A percentile compares a stretch with the other conserved stretches of the same genome.
These are phyloP conservation scores for Globisporangium rhizosaccharum DNA, from an alignment of 352 stramenopile species.

Conservation along the genomic window DNA sequence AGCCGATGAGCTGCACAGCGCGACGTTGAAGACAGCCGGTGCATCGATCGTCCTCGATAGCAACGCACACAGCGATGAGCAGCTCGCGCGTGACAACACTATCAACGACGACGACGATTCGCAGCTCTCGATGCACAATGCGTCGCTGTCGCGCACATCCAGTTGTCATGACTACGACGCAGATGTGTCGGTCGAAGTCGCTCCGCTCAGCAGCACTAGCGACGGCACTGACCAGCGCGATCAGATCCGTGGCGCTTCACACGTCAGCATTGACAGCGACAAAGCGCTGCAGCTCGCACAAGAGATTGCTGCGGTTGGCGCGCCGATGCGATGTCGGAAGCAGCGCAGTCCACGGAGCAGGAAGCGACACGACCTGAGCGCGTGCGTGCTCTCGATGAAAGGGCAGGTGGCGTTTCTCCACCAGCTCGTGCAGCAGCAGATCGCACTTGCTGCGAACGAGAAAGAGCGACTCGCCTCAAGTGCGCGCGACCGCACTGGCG, in stretches of 20 bases:
- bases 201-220: background rate
- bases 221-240: background rate
- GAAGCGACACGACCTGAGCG: slow-evolving; percentile 5
- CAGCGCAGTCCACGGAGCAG: slow-evolving; percentile 7
- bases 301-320: background rate
- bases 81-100: too few species aligned
- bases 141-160: background rate
- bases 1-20: too few species aligned
- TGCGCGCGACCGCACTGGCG: background rate
- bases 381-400: slow-evolving; percentile 18
- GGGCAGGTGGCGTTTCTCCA: slow-evolving; percentile 15
- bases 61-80: too few species aligned
- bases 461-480: background rate
- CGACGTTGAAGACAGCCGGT: too few species aligned
- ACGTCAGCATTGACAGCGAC: background rate
- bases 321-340: slow-evolving; percentile 1
- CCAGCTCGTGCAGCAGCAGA: slow-evolving; percentile 6
- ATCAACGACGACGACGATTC: too few species aligned
- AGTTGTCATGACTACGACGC: slow-evolving; percentile 2
- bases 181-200: background rate
- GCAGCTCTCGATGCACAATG: background rate
- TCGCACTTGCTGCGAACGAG: slow-evolving; percentile 3
- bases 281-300: slow-evolving; percentile 3
- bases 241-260: background rate
- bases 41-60: too few species aligned